Evolutionary conservation across 805 yeast species (phyloP), one percentile per base, ranked within the genome.

Genomic region (Lipomyces spencermartinsiae): DNA sequence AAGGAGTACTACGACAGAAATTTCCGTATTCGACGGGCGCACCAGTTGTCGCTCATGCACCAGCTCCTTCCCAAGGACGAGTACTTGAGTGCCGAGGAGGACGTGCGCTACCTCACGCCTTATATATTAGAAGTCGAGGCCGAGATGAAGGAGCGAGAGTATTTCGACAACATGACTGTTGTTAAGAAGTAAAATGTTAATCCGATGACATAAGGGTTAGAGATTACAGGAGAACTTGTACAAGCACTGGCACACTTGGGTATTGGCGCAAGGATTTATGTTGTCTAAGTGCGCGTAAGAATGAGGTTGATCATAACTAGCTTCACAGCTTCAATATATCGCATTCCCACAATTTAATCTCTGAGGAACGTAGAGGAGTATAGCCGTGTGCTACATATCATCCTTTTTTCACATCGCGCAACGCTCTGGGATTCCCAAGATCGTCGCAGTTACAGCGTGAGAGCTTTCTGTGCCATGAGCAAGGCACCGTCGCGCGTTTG

Each of bases 121-220:
- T 91, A 90, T 83, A 83, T 95, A 71, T 86, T 93, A 77, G 98
- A 95, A 84, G 96, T 94, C 70, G 98, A 95, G 84, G 92, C 91
- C 76, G 98, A 92, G 81, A 89, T 88, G 61, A 84, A 85, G 72
- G 99, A 95, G 85, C 92, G 89, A 83, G 88, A 85, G 71, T 95
- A 89, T 78, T 87, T 95, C 78, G 97, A 95, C 85, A 90, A 91
- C 85, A 84, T 92, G 74, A 82, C 76, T 65, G 81, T 83, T 67
- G 43, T 53, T 57, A 62, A 62, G 64, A 61, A 66, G 63, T 61
- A n/a, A 66, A 58, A 55, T 14, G 10, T 3, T 35, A 35, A 10
- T 35, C 39, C 14, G 10, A 59, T 9, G 39, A 35, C n/a, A 43
- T 43, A 39, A 39, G 49, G 19, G 14, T 14, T 16, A 43, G 49